phyloP scores from a whole-genome alignment of 768 basidiomycete species.

The Lentinula raphanica region DNA sequence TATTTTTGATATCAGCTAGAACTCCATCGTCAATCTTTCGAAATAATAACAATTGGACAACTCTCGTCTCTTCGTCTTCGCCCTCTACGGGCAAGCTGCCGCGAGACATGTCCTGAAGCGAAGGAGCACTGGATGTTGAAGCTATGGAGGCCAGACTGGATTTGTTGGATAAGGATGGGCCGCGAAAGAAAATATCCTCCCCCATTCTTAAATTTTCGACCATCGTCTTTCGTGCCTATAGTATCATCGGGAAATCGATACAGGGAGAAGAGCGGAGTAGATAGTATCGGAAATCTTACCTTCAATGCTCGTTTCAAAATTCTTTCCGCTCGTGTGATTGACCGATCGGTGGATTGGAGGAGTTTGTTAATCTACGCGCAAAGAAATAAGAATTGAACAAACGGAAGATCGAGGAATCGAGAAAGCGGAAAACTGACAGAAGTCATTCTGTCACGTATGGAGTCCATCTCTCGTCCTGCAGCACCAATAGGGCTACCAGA shows the following conservation, averaged over 20 bases:
- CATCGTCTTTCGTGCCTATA: constrained; percentile 44
- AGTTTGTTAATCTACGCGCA: constrained; percentile 48
- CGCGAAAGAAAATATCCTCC: constrained; percentile 16
- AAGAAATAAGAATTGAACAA: too few relatives aligned
- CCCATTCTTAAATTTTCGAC: constrained; percentile 36
- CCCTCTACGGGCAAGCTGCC: constrained; percentile 45
- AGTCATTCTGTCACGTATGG: constrained; percentile 48
- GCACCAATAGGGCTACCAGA: constrained; percentile 46
- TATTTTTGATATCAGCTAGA: constrained; percentile 59
- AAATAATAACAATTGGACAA: constrained; percentile 56
- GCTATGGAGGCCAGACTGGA: constrained; percentile 38
- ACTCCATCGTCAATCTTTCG: constrained; percentile 63
- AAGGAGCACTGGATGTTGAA: constrained; percentile 36
- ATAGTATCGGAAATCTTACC: constrained; percentile 27
- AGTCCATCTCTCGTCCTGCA: constrained; percentile 51
- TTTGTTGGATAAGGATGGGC: constrained; percentile 27
- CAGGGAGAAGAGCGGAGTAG: not conserved
- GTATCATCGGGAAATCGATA: constrained; percentile 6
- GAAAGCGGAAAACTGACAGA: constrained; percentile 35
- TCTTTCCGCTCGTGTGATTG: constrained; percentile 52
- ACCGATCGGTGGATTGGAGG: constrained; percentile 47
- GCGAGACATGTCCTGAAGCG: constrained; percentile 40
- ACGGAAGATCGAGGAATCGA: not conserved
- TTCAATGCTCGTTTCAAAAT: constrained; percentile 51
- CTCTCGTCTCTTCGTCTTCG: constrained; percentile 61